Percentiles rank a stretch among this genome's conserved stretches.
phyloP scores from a whole-genome alignment of 1,139 yeast genomes.

The Nakaseomyces sp. region DNA sequence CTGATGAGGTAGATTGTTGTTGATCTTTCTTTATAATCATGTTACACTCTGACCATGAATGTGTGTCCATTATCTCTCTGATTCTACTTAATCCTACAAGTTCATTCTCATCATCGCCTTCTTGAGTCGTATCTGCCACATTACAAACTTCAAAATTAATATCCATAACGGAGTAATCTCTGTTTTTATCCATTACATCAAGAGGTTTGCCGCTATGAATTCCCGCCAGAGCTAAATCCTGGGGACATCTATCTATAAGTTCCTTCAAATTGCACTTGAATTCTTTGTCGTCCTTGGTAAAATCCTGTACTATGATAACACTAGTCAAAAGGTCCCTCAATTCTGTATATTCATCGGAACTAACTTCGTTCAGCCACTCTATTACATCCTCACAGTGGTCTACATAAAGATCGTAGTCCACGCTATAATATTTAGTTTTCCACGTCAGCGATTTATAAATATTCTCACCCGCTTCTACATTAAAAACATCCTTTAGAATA shows the following conservation, averaged over 20 bases:
- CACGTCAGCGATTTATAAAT: constrained; percentile 16
- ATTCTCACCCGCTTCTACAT: background rate
- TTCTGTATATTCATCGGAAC: constrained; percentile 20
- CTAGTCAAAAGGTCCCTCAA: constrained; percentile 28
- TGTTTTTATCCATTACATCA: background rate
- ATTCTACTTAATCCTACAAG: constrained; percentile 22
- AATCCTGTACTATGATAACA: constrained; percentile 17
- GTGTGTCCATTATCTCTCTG: constrained; percentile 26
- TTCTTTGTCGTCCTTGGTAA: constrained; percentile 7
- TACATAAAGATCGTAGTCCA: constrained; percentile 27
- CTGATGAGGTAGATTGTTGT: background rate
- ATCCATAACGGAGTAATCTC: background rate
- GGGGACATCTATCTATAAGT: constrained; percentile 1
- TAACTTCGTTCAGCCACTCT: constrained; percentile 26
- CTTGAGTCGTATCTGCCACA: constrained; percentile 5
- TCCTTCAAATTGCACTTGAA: constrained; percentile 16
- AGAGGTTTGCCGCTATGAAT: constrained; percentile 1
- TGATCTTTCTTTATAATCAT: background rate
- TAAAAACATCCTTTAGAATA: background rate
- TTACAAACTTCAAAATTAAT: background rate
- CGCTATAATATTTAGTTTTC: constrained; percentile 29
- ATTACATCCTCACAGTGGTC: constrained; percentile 22
- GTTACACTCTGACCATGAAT: constrained; percentile 22
- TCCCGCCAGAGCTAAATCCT: background rate
- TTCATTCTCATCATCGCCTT: constrained; percentile 27